Evolutionary conservation across 345 rosid species (phyloP).

Genomic region (Conringia planisiliqua): DNA sequence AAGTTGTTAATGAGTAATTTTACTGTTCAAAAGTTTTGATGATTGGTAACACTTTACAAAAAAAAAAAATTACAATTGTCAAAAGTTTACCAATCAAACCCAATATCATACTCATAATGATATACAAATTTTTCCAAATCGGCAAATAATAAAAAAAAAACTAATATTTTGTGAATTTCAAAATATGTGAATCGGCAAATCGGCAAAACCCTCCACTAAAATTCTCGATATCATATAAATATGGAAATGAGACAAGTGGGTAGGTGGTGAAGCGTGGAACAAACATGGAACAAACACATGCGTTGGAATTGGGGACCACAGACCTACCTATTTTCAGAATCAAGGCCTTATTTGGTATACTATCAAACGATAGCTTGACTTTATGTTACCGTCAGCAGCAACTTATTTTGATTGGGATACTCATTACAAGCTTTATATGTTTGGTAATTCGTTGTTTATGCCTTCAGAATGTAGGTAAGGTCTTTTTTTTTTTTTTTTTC

Average conservation of each 20-base stretch:
- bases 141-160: too few relatives aligned
- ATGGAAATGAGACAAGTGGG: background rate
- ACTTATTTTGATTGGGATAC: background rate
- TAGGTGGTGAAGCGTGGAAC: conserved; percentile 20
- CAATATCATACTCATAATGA: too few relatives aligned
- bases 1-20: too few relatives aligned
- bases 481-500: background rate
- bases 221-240: background rate
- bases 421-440: background rate
- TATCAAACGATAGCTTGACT: background rate
- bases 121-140: too few relatives aligned
- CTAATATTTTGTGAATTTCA: too few relatives aligned
- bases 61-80: too few relatives aligned
- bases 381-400: background rate
- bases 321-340: conserved; percentile 30
- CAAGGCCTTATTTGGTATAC: conserved; percentile 15
- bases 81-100: too few relatives aligned
- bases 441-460: background rate
- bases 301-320: background rate
- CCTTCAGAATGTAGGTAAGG: background rate
- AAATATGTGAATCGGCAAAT: too few relatives aligned
- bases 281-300: conserved; percentile 32
- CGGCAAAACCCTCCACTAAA: background rate
- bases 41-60: too few relatives aligned
- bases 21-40: too few relatives aligned